Evolutionary conservation across 164 flowering plant genomes (phyloP), one percentile per base, ranked within the genome.

Genomic region (Echeveria elegans): DNA sequence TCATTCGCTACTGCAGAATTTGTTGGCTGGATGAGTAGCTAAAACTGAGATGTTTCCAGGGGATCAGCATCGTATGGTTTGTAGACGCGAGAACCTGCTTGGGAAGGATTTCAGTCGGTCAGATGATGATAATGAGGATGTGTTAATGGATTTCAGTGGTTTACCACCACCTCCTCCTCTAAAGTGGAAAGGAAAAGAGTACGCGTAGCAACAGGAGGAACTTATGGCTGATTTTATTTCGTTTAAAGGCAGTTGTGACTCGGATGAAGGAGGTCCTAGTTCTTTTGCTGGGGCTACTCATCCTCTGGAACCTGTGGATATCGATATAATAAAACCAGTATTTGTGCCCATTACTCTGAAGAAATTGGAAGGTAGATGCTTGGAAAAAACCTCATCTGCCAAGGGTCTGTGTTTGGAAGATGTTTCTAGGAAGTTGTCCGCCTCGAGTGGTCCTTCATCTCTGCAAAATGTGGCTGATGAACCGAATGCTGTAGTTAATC

Each of bases 271-370:
- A 61, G 79, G 83, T 14, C 77, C 83, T 61, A 76, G 75, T 69
- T 85, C 88, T 32, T 89, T 89, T 64, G 75, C 84, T 63, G 96
- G 96, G 59, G 96, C 76, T 23, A 88, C 93, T 78, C 96, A 89
- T 70, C 96, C 96, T 24, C 89, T 86, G 6, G 96, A 89, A 58
- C 96, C 96, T 16, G 78, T 83, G 63, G 96, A 89, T 66, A 82
- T 72, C 15, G 89, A 89, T 81, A 72, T 76, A 52, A 85, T 87
- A 82, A 82, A 75, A 64, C 77, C 88, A 0, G 87, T 89, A 15
- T 88, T 81, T 71, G 85, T 85, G 24, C 82, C 93, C 10, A 80
- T 86, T 61, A 79, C 83, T 32, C 81, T 81, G 67, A 81, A 73
- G 40, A 83, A 86, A 72, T 70, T 89, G 1, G 85, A 85, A 64